A percentile compares a stretch with the other conserved stretches of the same genome.
Evolutionary conservation across 148 eudicot species (phyloP).

Genomic region (Chenopodium berlandieri): DNA sequence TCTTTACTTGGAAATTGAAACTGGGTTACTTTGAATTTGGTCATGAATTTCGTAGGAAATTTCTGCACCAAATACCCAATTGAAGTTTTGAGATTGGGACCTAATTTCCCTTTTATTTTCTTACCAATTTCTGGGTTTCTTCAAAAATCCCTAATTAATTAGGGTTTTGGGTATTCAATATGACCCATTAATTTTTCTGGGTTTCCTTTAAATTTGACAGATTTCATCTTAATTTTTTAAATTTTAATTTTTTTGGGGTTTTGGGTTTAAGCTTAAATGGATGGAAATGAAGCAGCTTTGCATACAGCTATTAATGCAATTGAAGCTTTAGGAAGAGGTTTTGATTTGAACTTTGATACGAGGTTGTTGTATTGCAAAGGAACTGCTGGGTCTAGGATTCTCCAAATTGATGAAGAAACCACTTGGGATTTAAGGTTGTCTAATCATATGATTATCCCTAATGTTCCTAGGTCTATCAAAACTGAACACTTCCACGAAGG

Average conservation of each 20-base stretch:
- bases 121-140: slow-evolving; percentile 12
- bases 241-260: not conserved
- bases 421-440: slow-evolving; percentile 66
- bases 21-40: slow-evolving; percentile 11
- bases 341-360: slow-evolving; percentile 87
- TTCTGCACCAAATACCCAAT: slow-evolving; percentile 2
- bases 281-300: slow-evolving; percentile 70
- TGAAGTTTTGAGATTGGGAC: slow-evolving; percentile 15
- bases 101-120: slow-evolving; percentile 5
- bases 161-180: slow-evolving; percentile 30
- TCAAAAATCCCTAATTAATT: slow-evolving; percentile 11
- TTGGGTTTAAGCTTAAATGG: slow-evolving; percentile 53
- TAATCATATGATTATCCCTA: slow-evolving; percentile 54
- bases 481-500: slow-evolving; percentile 34
- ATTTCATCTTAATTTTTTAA: not conserved
- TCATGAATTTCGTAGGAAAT: slow-evolving; percentile 24
- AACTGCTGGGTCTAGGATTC: slow-evolving; percentile 61
- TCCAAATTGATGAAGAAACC: slow-evolving; percentile 70
- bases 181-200: slow-evolving; percentile 21
- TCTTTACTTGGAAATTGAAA: not conserved
- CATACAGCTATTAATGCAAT: slow-evolving; percentile 74
- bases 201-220: slow-evolving; percentile 10
- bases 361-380: slow-evolving; percentile 92
- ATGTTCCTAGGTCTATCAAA: slow-evolving; percentile 61
- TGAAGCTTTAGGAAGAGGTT: slow-evolving; percentile 86